Conservation (phyloP, 176 grass and related monocot genomes). For the Eragrostis curvula region DNA sequence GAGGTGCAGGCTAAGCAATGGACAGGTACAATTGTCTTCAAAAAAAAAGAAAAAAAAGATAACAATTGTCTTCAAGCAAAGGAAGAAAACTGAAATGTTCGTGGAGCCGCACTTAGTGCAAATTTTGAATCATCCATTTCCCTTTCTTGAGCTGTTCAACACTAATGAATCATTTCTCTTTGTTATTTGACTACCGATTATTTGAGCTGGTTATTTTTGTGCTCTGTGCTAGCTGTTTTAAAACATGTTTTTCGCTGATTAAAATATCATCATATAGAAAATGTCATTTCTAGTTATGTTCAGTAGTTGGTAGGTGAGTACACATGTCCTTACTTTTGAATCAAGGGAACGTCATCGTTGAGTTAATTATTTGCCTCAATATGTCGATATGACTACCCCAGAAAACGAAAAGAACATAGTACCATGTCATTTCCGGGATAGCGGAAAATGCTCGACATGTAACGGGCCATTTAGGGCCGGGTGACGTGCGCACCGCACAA, state of each 20-base stretch:
- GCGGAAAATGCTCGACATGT: not conserved
- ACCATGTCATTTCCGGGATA: conserved; percentile 1
- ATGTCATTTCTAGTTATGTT: too few species aligned
- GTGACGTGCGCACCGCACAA: not conserved
- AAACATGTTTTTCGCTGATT: too few species aligned
- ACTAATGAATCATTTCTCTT: not conserved
- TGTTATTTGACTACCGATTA: not conserved
- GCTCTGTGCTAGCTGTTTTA: not conserved
- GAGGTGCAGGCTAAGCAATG: not conserved
- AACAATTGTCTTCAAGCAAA: not conserved
- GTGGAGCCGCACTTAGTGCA: not conserved
- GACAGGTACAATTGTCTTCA: not conserved
- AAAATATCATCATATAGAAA: too few species aligned
- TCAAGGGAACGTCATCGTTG: not conserved
- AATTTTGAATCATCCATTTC: not conserved
- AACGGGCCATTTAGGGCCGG: too few species aligned
- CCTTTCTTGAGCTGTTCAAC: not conserved
- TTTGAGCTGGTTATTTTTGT: not conserved
- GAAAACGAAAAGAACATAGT: not conserved
- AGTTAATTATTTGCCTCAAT: not conserved
- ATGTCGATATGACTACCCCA: not conserved
- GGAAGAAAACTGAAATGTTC: not conserved
- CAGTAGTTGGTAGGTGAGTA: not conserved
- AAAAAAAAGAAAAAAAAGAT: not conserved
- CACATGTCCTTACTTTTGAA: too few species aligned